Evolutionary conservation across 2,329 filamentous ascomycete genomes (phyloP).

Genomic region (Cucurbitaria berberidis): DNA sequence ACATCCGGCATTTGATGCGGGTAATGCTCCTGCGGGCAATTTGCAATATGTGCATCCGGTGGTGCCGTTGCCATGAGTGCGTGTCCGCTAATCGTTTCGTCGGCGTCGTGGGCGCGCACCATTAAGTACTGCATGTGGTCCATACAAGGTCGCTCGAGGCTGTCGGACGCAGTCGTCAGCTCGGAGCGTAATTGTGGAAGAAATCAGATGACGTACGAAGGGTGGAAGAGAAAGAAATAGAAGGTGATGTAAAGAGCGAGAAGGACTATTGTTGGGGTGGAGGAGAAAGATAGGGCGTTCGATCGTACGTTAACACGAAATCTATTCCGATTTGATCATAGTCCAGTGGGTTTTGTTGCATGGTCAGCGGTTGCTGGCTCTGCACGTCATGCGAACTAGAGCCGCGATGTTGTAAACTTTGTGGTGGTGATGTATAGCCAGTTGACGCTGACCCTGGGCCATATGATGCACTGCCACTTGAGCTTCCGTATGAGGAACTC

Average conservation of each 20-base stretch:
- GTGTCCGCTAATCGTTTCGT: constrained; percentile 75
- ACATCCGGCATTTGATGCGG: constrained; percentile 77
- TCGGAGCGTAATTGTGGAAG: constrained; percentile 29
- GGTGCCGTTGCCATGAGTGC: constrained; percentile 93
- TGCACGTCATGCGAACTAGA: constrained; percentile 39
- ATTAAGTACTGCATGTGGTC: constrained; percentile 84
- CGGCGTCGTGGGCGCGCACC: constrained; percentile 59
- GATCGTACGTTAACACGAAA: constrained; percentile 88
- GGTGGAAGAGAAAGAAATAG: constrained; percentile 22
- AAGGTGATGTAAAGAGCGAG: constrained; percentile 21
- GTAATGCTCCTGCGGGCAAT: constrained; percentile 62
- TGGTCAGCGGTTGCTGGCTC: constrained; percentile 20
- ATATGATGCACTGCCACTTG: constrained; percentile 66
- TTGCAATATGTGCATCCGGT: constrained; percentile 67
- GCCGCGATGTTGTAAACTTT: constrained; percentile 36
- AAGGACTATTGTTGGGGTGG: constrained; percentile 47
- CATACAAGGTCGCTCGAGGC: constrained; percentile 94
- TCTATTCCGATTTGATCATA: constrained; percentile 86
- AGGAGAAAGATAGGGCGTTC: constrained; percentile 64
- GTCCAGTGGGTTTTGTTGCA: constrained; percentile 60
- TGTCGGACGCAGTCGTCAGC: constrained; percentile 45
- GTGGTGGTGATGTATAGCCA: constrained; percentile 54
- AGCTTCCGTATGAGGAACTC: constrained; percentile 53
- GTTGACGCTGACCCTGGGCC: constrained; percentile 54
- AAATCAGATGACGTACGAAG: constrained; percentile 33